Evolutionary conservation across 2,329 filamentous ascomycete species (phyloP).

Genomic region (Botrytis hyacinthi): DNA sequence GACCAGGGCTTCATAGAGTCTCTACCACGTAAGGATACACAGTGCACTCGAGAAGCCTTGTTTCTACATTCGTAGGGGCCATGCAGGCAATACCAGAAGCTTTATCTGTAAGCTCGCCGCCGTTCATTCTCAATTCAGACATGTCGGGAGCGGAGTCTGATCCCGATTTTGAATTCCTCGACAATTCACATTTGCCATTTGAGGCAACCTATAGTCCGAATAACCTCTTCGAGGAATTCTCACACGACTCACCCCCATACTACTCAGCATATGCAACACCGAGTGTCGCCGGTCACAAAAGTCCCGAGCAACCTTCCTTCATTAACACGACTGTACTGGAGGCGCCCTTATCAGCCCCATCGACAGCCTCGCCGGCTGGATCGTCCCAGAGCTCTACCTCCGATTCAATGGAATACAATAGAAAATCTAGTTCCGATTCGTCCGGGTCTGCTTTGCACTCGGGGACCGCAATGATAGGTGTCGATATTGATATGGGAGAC

Average conservation of each 20-base stretch:
- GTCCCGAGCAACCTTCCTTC: conserved; percentile 18
- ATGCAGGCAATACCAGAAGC: conserved; percentile 35
- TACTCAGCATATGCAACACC: conserved; percentile 34
- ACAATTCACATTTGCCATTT: conserved; percentile 36
- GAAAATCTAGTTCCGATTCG: conserved; percentile 48
- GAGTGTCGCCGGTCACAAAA: conserved; percentile 26
- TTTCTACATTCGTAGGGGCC: conserved; percentile 5
- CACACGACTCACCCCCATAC: conserved; percentile 31
- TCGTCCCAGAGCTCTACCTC: conserved; percentile 52
- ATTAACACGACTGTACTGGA: conserved; percentile 9
- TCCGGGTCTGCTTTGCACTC: conserved; percentile 45
- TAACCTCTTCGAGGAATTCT: conserved; percentile 37
- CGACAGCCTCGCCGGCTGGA: conserved; percentile 39
- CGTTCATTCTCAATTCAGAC: conserved; percentile 39
- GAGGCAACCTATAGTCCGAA: conserved; percentile 37
- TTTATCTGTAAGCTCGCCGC: conserved; percentile 37
- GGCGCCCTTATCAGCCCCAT: conserved; percentile 32
- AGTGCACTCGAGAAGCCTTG: conserved; percentile 4
- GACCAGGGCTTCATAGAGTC: not conserved
- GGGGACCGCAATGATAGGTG: conserved; percentile 46
- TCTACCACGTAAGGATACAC: conserved; percentile 16
- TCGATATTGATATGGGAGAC: conserved; percentile 44
- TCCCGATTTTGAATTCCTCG: conserved; percentile 42
- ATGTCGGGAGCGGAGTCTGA: conserved; percentile 40
- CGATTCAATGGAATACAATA: conserved; percentile 52